Evolutionary conservation across 768 basidiomycete genomes (phyloP).

Genomic region (Termitomyces titanicus): DNA sequence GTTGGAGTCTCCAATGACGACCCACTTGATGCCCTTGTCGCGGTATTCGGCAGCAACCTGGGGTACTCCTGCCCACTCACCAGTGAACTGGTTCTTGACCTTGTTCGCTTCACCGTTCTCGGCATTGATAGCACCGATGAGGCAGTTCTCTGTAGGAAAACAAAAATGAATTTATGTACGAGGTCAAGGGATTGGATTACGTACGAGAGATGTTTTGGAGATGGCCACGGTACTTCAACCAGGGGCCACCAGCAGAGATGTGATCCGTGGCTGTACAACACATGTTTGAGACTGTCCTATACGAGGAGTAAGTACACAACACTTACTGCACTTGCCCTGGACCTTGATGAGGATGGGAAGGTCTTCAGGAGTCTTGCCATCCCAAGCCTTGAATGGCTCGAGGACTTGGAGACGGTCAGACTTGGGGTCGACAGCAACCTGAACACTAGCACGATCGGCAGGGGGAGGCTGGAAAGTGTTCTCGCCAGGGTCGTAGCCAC

Average conservation of each 20-base stretch:
- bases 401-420: constrained; percentile 91
- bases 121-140: constrained; percentile 95
- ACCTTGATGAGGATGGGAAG: constrained; percentile 98
- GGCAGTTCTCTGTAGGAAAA: constrained; percentile 74
- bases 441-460: constrained; percentile 73
- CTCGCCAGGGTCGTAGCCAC: constrained; percentile 95
- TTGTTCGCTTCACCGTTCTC: constrained; percentile 97
- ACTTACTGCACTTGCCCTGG: constrained; percentile 96
- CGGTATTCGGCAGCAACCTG: constrained; percentile 86
- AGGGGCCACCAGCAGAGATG: constrained; percentile 96
- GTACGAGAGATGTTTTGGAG: constrained; percentile 94
- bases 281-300: constrained; percentile 2
- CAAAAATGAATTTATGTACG: background rate
- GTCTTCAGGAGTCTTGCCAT: constrained; percentile 86
- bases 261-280: constrained; percentile 71
- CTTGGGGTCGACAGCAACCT: constrained; percentile 81
- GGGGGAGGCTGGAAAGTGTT: constrained; percentile 98
- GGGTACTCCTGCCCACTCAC: constrained; percentile 84
- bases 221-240: constrained; percentile 99
- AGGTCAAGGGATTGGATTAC: constrained; percentile 23
- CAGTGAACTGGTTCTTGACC: constrained; percentile 86
- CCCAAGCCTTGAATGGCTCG: constrained; percentile 87
- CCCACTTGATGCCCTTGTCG: constrained; percentile 89
- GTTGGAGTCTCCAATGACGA: constrained; percentile 93
- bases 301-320: background rate